Base-by-base conservation (phyloP, 2,329 filamentous ascomycete species). In the Immersiporthe knoxdaviesiana region DNA sequence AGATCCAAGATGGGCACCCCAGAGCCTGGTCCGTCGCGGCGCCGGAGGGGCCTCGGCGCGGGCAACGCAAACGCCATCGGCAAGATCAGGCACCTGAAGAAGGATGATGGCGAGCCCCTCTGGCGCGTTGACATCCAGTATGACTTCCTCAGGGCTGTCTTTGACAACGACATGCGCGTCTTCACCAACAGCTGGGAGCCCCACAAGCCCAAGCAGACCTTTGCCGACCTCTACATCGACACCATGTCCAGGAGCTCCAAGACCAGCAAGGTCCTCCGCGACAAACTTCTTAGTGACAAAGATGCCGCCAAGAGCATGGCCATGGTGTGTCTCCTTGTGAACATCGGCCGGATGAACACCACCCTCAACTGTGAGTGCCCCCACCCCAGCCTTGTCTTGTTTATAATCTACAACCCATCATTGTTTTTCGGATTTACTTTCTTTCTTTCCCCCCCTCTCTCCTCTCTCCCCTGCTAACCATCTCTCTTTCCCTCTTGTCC, bases 171-270 rank as follows among this genome's bases (percentile, higher is more conserved):
- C 1, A 78, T 83, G 65, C 83, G 83, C 72, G 94, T 94, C 77
- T 99, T 99, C 79, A 97, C 93, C 77, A 97, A 97, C 78, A 92
- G 92, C 78, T 97, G 95, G 79, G 94, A 97, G 74, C 79, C 84
- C 3, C 80, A 82, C 8, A 78, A 75, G 63, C 87, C 87, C 68
- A 90, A 91, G 76, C 90, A 92, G 76, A 92, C 88, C 73, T 99
- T 99, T 79, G 94, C 96, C 71, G 94, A 98, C 79, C 88, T 99
- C 71, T 99, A 99, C 81, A 95, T 99, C 76, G 96, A 98, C 80
- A 95, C 96, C 71, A 98, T 99, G 95, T 94, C 96, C 3, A 89
- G 94, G 79, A 99, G 96, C 82, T 97, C 93, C 85, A 99, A 99
- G 84, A 98, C 95, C 37, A 98, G 96, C 85, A 98, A 98, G 82